Conservation (phyloP, 805 yeast species). For the Candida hispaniensis region DNA sequence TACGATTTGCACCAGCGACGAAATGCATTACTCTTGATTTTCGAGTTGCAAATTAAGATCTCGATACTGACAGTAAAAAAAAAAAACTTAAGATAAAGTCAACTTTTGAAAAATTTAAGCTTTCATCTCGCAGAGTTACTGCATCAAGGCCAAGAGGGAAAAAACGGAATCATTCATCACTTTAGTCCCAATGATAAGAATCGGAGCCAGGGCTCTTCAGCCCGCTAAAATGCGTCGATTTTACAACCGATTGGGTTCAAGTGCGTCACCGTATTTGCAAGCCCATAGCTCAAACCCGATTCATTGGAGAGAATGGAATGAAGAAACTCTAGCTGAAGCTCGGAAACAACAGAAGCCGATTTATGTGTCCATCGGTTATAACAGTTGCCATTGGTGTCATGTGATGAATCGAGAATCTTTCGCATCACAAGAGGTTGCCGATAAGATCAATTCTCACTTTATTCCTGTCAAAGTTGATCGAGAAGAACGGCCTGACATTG, state of each 20-base stretch:
- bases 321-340: slow-evolving; percentile 27
- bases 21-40: no score
- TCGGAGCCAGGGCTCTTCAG: no score
- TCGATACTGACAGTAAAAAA: no score
- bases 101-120: no score
- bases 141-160: no score
- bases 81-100: no score
- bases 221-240: no score
- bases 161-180: no score
- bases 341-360: slow-evolving; percentile 27
- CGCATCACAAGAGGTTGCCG: slow-evolving; percentile 23
- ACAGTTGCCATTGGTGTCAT: slow-evolving; percentile 33
- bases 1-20: slow-evolving; percentile 23
- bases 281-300: slow-evolving; percentile 28
- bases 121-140: no score
- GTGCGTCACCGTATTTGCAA: slow-evolving; percentile 25
- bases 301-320: slow-evolving; percentile 32
- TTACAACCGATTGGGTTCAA: no score
- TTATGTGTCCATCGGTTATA: slow-evolving; percentile 31
- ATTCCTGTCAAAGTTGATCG: slow-evolving; percentile 32
- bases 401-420: slow-evolving; percentile 32
- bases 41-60: no score
- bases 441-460: slow-evolving; percentile 26
- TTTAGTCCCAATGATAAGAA: no score
- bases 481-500: slow-evolving; percentile 34